Evolutionary conservation across 257 asterid genomes (phyloP), one percentile per base, ranked within the genome.

Genomic region (Oldenlandia corymbosa): DNA sequence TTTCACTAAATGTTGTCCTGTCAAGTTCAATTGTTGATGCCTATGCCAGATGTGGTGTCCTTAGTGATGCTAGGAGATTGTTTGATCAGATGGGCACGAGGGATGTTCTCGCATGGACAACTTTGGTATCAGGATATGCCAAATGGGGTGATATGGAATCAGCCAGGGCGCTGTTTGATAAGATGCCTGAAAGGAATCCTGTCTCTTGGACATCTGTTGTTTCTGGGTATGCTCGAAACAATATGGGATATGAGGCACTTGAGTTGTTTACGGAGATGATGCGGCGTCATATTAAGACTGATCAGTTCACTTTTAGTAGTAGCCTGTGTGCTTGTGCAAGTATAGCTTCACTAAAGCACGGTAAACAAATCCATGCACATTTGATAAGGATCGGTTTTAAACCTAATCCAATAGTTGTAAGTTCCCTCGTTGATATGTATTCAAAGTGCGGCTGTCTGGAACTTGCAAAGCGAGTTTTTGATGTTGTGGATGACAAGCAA

Each of bases 21-120:
- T 77, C 85, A 24, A 83, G 86, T 62, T 86, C 95, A 28, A 41
- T 84, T 52, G 43, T 87, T 11, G 95, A 85, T 66, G 86, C 79
- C 13, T 87, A 89, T 83, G 85, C 84, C 20, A 85, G 78, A 78
- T 81, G 88, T 76, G 90, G 90, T 58, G 77, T 71, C 41, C 30
- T 90, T 75, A 48, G 70, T 48, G 87, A 83, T 73, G 88, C 90
- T 13, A 78, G 83, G 71, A 75, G 70, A 66, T 66, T 87, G 74
- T 87, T 90, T 79, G 84, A 79, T 79, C 83, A 78, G 75, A 85
- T 90, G 86, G 65, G 26, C 26, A 63, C 14, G 60, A 81, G 73
- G 76, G 95, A 87, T 52, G 75, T 83, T 70, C 77, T 81, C 65
- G 80, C 88, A 65, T 90, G 94, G 90, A 90, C 97, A 75, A 85